Percentiles rank a stretch among this genome's conserved stretches.
Conservation (phyloP, 179 eudicot species). For the Vitellaria paradoxa region DNA sequence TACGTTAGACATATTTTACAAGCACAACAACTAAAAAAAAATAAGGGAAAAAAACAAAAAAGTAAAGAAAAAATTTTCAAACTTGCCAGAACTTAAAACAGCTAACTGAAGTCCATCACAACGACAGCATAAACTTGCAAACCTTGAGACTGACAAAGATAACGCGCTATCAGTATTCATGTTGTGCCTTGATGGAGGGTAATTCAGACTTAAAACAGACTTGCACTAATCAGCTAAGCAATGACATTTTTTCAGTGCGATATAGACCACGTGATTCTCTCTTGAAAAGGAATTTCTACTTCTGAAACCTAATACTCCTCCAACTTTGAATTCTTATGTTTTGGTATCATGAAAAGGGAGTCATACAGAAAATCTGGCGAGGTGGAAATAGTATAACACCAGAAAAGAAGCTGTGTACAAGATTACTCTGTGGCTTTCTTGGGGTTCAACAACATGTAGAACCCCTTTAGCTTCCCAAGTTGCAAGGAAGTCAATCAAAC, state of each 20-base stretch:
- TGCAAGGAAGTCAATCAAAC: not conserved
- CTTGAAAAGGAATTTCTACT: not conserved
- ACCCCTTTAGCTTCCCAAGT: not conserved
- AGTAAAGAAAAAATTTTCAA: not conserved
- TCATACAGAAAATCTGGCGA: slow-evolving; percentile 1
- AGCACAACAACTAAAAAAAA: no score
- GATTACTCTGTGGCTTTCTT: not conserved
- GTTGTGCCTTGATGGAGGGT: not conserved
- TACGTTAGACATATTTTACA: not conserved
- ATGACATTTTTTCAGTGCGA: not conserved
- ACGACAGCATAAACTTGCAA: not conserved
- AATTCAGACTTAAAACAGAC: not conserved
- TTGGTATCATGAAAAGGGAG: not conserved
- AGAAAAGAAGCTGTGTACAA: slow-evolving; percentile 11
- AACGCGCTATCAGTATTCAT: not conserved
- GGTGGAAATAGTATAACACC: not conserved
- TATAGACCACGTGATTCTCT: not conserved
- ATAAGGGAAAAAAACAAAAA: not conserved
- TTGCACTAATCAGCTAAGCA: no score
- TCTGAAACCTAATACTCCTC: not conserved
- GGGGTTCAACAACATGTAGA: not conserved
- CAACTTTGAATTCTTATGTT: not conserved
- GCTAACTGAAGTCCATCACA: not conserved
- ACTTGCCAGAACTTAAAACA: not conserved
- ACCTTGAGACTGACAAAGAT: not conserved